These are phyloP conservation scores for Xylaria bambusicola DNA, from an alignment of 495 filamentous ascomycete genomes.

Conservation along the genomic window DNA sequence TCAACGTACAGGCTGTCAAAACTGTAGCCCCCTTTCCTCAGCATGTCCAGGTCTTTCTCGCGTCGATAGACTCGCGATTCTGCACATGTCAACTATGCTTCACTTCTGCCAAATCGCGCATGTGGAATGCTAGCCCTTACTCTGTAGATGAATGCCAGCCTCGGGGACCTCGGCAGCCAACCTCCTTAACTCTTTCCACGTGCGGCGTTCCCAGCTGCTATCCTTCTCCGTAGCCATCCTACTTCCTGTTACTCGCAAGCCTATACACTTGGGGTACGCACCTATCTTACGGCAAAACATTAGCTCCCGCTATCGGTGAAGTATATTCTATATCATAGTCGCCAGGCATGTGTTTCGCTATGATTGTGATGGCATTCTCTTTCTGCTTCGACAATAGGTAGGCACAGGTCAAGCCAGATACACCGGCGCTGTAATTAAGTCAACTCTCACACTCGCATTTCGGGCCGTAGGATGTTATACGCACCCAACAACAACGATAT, in stretches of 20 bases:
- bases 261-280: background rate
- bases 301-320: conserved; percentile 93
- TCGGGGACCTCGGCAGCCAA: conserved; percentile 75
- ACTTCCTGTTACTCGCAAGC: conserved; percentile 3
- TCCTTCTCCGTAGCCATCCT: conserved; percentile 42
- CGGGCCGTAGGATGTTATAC: conserved; percentile 20
- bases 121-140: conserved; percentile 41
- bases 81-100: conserved; percentile 25
- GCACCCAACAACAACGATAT: conserved; percentile 67
- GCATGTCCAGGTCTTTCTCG: conserved; percentile 34
- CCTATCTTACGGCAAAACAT: conserved; percentile 73
- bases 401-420: conserved; percentile 89
- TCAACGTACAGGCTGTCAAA: conserved; percentile 53
- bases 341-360: conserved; percentile 96
- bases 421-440: conserved; percentile 69
- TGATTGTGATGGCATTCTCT: conserved; percentile 70
- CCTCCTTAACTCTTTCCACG: conserved; percentile 66
- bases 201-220: conserved; percentile 63
- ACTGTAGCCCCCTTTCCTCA: conserved; percentile 43
- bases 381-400: conserved; percentile 73
- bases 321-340: conserved; percentile 98
- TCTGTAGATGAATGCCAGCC: conserved; percentile 86
- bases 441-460: conserved; percentile 11
- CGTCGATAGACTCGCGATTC: conserved; percentile 47
- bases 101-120: no score